phyloP scores from a whole-genome alignment of 805 yeast genomes.

The Barnettozyma sucrosica region DNA sequence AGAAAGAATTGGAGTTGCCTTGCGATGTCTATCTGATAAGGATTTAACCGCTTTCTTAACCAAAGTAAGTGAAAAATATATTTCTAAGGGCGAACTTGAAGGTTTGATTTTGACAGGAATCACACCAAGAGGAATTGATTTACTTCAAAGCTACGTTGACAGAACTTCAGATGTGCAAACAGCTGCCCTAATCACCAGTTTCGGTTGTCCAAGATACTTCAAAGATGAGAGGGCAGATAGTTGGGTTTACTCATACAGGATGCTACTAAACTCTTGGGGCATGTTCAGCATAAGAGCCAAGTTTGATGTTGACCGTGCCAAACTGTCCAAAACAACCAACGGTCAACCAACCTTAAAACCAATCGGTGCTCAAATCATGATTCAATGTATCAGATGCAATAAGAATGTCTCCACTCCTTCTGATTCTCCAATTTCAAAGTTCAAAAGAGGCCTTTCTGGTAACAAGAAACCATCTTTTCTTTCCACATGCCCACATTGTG shows the following conservation, averaged over 20 bases:
- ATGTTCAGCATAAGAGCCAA: slow-evolving; percentile 72
- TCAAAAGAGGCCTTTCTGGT: slow-evolving; percentile 9
- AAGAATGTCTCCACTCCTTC: slow-evolving; percentile 49
- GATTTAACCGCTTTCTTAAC: slow-evolving; percentile 70
- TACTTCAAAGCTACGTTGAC: slow-evolving; percentile 82
- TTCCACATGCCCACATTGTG: slow-evolving; percentile 72
- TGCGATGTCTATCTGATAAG: slow-evolving; percentile 74
- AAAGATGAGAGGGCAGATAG: slow-evolving; percentile 62
- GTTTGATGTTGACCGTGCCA: slow-evolving; percentile 75
- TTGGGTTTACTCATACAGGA: slow-evolving; percentile 73
- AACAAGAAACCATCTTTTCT: slow-evolving; percentile 7
- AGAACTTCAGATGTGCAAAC: slow-evolving; percentile 89
- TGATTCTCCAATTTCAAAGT: slow-evolving; percentile 4
- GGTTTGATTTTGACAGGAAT: slow-evolving; percentile 91
- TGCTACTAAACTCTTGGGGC: slow-evolving; percentile 72
- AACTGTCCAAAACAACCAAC: slow-evolving; percentile 46
- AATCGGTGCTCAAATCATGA: slow-evolving; percentile 66
- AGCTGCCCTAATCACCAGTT: slow-evolving; percentile 74
- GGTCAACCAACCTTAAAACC: slow-evolving; percentile 45
- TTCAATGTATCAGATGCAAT: slow-evolving; percentile 81
- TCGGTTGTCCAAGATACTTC: slow-evolving; percentile 81
- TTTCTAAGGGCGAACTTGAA: slow-evolving; percentile 77
- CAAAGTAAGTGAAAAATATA: slow-evolving; percentile 64
- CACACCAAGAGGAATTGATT: slow-evolving; percentile 74
- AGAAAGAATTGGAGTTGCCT: slow-evolving; percentile 86